These are phyloP conservation scores for Carnegiea gigantea DNA, from an alignment of 179 eudicot genomes.

Conservation along the genomic window DNA sequence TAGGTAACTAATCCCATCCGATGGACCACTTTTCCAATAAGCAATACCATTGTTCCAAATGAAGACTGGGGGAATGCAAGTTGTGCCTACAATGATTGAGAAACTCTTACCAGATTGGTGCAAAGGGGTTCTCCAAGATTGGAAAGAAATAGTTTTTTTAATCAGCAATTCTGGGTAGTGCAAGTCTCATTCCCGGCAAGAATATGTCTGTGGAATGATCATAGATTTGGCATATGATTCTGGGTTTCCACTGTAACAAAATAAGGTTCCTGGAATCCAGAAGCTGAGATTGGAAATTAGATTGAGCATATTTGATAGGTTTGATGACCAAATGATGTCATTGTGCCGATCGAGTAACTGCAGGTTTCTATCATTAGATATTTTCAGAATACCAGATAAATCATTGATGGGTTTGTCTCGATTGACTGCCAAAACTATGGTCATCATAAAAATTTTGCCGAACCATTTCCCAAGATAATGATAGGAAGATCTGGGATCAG, in stretches of 20 bases:
- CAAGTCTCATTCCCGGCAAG: neutral
- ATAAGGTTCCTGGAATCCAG: constrained; percentile 30
- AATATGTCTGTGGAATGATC: neutral
- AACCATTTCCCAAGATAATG: constrained; percentile 36
- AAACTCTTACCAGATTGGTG: too few relatives aligned
- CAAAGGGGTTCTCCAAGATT: too few relatives aligned
- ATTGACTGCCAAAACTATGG: constrained; percentile 34
- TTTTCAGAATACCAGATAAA: constrained; percentile 12
- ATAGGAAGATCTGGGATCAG: constrained; percentile 2
- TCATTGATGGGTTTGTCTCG: constrained; percentile 8
- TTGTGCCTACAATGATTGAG: too few relatives aligned
- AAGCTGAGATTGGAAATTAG: neutral
- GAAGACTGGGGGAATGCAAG: too few relatives aligned
- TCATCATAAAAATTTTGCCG: constrained; percentile 7
- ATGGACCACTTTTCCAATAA: too few relatives aligned
- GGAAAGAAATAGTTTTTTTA: too few relatives aligned
- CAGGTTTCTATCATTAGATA: constrained; percentile 19
- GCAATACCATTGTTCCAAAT: too few relatives aligned
- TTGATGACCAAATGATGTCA: constrained; percentile 26
- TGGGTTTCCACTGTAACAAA: neutral
- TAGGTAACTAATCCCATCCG: too few relatives aligned
- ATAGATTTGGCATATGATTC: constrained; percentile 30
- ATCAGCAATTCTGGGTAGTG: too few relatives aligned
- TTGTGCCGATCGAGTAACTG: constrained; percentile 5
- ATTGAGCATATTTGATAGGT: neutral